Percentiles rank a stretch among this genome's conserved stretches.
These are phyloP conservation scores for Coleophoma crateriformis DNA, from an alignment of 2,329 filamentous ascomycete genomes.

Conservation along the genomic window DNA sequence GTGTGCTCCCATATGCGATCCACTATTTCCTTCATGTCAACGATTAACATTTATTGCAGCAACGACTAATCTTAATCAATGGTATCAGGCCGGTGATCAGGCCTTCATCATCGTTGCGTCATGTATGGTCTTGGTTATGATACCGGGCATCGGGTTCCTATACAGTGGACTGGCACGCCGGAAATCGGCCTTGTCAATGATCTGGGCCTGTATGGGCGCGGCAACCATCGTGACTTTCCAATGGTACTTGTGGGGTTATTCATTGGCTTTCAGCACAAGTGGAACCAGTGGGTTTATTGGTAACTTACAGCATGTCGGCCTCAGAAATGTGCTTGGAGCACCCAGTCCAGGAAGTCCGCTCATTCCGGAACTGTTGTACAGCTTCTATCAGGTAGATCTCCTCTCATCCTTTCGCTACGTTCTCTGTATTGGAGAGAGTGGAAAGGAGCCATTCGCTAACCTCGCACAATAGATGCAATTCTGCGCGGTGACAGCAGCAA, in stretches of 20 bases:
- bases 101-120: constrained; percentile 84
- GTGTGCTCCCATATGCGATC: not conserved
- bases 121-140: constrained; percentile 91
- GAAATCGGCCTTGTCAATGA: constrained; percentile 90
- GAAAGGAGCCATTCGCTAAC: not conserved
- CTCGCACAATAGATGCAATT: constrained; percentile 75
- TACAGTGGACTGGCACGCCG: constrained; percentile 90
- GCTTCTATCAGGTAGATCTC: constrained; percentile 72
- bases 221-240: constrained; percentile 87
- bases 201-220: constrained; percentile 93
- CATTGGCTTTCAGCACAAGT: constrained; percentile 76
- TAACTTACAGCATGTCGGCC: constrained; percentile 77
- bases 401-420: not conserved
- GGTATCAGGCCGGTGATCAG: constrained; percentile 84
- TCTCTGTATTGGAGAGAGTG: too few relatives aligned
- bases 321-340: constrained; percentile 72
- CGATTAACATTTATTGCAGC: constrained; percentile 37
- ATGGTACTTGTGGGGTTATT: constrained; percentile 99
- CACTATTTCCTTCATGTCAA: too few relatives aligned
- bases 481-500: constrained; percentile 82
- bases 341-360: constrained; percentile 83
- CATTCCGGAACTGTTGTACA: constrained; percentile 80
- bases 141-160: constrained; percentile 89
- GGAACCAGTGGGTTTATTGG: constrained; percentile 85
- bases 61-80: constrained; percentile 84